Conservation (phyloP, 2,329 filamentous ascomycete genomes). For the Pyrenophora teres region DNA sequence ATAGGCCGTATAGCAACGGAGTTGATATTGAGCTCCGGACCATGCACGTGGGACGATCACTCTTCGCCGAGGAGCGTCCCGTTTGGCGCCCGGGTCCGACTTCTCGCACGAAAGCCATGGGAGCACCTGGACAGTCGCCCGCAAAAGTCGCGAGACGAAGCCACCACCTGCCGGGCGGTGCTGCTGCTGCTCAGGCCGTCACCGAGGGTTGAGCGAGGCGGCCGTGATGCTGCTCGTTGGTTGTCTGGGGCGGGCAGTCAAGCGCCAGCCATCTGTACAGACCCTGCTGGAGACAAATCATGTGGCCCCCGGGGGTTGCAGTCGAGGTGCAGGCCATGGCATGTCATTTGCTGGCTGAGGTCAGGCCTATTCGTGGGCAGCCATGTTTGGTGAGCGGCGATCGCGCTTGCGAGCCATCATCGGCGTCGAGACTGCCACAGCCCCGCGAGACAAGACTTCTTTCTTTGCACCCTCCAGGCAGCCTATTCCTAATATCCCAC, state of each 20-base stretch:
- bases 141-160: conserved; percentile 15
- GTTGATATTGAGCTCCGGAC: conserved; percentile 1
- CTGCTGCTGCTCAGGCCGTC: conserved; percentile 7
- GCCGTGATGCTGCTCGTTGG: conserved; percentile 17
- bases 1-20: conserved; percentile 12
- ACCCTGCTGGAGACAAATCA: conserved; percentile 23
- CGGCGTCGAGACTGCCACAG: conserved; percentile 13
- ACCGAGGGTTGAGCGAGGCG: conserved; percentile 27
- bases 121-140: not conserved
- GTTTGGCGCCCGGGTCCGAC: conserved; percentile 18
- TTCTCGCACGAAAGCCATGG: conserved; percentile 1
- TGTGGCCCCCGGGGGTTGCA: conserved; percentile 20
- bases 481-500: conserved; percentile 20
- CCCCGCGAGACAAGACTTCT: conserved; percentile 7
- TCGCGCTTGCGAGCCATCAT: conserved; percentile 22
- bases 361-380: conserved; percentile 22
- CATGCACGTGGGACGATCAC: conserved; percentile 26
- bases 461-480: conserved; percentile 17
- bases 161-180: conserved; percentile 3
- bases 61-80: conserved; percentile 21
- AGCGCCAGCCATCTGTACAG: conserved; percentile 19
- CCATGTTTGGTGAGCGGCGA: conserved; percentile 27
- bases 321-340: conserved; percentile 10
- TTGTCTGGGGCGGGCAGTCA: conserved; percentile 19
- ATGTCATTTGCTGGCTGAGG: conserved; percentile 22